Evolutionary conservation across 352 stramenopile species (phyloP).

Genomic region (Phytophthora pistaciae): DNA sequence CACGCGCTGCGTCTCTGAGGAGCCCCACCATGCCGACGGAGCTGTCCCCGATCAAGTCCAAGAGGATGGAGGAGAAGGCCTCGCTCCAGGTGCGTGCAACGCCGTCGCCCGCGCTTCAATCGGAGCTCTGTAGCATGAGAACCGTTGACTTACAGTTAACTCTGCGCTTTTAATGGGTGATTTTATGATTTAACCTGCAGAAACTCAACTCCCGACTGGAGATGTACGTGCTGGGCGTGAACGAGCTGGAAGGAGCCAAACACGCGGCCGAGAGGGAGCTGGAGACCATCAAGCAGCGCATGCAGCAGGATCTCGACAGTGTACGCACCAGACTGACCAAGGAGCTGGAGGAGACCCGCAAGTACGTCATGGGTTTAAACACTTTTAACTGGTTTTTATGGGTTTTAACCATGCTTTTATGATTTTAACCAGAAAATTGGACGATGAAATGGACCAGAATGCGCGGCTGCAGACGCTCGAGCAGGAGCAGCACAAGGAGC

Average conservation of each 20-base stretch:
- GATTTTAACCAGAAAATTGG: slow-evolving; percentile 56
- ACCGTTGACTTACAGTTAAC: not conserved
- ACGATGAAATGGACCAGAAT: slow-evolving; percentile 81
- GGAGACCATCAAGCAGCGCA: slow-evolving; percentile 81
- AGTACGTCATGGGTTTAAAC: slow-evolving; percentile 32
- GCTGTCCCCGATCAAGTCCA: slow-evolving; percentile 86
- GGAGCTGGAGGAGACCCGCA: slow-evolving; percentile 84
- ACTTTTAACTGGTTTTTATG: not conserved
- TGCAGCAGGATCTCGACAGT: slow-evolving; percentile 82
- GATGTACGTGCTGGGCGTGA: slow-evolving; percentile 86
- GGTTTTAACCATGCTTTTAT: slow-evolving; percentile 19
- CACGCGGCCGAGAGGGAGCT: slow-evolving; percentile 78
- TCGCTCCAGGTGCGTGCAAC: slow-evolving; percentile 68
- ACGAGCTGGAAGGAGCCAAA: slow-evolving; percentile 85
- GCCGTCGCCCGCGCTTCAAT: not conserved
- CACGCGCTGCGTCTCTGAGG: too few species aligned
- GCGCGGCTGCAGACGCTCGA: slow-evolving; percentile 76
- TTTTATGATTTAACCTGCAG: slow-evolving; percentile 37
- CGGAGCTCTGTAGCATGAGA: slow-evolving; percentile 9
- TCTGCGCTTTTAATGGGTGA: not conserved
- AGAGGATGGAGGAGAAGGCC: slow-evolving; percentile 85
- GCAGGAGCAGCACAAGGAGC: slow-evolving; percentile 82
- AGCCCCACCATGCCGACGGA: slow-evolving; percentile 52
- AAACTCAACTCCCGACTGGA: slow-evolving; percentile 84
- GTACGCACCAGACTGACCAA: slow-evolving; percentile 63